Evolutionary conservation across 2,329 filamentous ascomycete genomes (phyloP), one percentile per base, ranked within the genome.

Genomic region (Aureobasidium zeae): DNA sequence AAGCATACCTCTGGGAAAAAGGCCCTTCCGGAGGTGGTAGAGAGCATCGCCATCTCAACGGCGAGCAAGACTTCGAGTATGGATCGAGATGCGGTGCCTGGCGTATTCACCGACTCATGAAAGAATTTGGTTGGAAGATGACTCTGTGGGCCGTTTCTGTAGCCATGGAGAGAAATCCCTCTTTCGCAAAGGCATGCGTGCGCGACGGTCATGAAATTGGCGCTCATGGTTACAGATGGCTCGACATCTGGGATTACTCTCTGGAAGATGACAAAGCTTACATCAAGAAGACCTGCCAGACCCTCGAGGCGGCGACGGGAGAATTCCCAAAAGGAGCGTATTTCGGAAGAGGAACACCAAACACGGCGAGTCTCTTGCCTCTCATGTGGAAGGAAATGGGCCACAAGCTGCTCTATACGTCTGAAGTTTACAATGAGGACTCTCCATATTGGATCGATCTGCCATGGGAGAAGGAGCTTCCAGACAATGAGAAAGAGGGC

Each of bases 361-460:
- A 71, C 31, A 69, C 65, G 10, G 57, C 64, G 6, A 64, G 63
- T 9, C 54, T 73, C 17, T 61, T 75, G 1, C 67, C 65, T 33
- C 63, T 68, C 49, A 64, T 70, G 2, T 73, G 68, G 55, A 66
- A 70, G 47, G 72, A 75, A 54, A 67, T 74, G 61, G 69, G 70
- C 3, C 65, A 69, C 44, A 64, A 65, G 46, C 60, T 76, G 1
- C 53, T 73, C 0, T 76, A 70, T 62, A 63, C 65, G 15, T 63
- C 61, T 11, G 72, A 76, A 48, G 65, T 63, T 1, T 76, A 74
- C 48, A 70, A 71, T 13, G 73, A 76, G 45, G 72, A 76, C 46
- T 58, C 74, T 7, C 72, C 72, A 0, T 74, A 74, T 54, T 75
- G 71, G 72, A 61, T 69, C 7, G 71, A 75, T 50, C 56, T 75